Conservation (phyloP, 129 eudicot species). For the Logfia minima region DNA sequence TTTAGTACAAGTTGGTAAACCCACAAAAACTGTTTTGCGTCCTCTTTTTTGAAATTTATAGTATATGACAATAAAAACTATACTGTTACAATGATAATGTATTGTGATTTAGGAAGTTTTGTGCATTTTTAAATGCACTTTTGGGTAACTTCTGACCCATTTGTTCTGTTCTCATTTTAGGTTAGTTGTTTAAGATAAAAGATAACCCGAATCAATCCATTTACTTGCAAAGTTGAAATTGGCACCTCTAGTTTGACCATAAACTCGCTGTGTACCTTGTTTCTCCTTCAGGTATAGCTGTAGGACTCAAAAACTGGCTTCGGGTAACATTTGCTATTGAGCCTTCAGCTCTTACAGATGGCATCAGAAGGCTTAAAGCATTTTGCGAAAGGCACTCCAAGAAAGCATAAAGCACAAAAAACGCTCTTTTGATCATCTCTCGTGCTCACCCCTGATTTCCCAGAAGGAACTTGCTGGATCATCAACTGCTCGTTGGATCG, state of each 20-base stretch:
- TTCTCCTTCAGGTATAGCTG: constrained; percentile 43
- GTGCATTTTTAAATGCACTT: not conserved
- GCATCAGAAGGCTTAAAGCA: constrained; percentile 56
- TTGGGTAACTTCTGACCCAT: not conserved
- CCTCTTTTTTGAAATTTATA: not conserved
- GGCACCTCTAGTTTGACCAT: not conserved
- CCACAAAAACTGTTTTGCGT: not conserved
- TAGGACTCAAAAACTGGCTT: constrained; percentile 80
- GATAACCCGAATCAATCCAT: too few species aligned
- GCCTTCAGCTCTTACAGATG: constrained; percentile 66
- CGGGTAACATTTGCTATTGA: constrained; percentile 73
- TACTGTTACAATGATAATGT: not conserved
- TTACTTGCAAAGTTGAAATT: not conserved
- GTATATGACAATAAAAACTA: not conserved
- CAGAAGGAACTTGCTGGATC: constrained; percentile 3
- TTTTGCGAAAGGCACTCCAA: constrained; percentile 69
- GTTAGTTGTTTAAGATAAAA: too few species aligned
- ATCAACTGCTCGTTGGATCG: constrained; percentile 16
- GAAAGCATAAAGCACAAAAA: constrained; percentile 27
- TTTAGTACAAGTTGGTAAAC: not conserved
- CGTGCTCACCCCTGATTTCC: not conserved
- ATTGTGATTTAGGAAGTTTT: not conserved
- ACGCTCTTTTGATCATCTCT: not conserved
- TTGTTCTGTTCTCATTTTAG: not conserved
- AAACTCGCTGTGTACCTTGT: not conserved